Base-by-base conservation (phyloP, 192 early-diverging fungal genomes). In the Spizellomyces sp. region DNA sequence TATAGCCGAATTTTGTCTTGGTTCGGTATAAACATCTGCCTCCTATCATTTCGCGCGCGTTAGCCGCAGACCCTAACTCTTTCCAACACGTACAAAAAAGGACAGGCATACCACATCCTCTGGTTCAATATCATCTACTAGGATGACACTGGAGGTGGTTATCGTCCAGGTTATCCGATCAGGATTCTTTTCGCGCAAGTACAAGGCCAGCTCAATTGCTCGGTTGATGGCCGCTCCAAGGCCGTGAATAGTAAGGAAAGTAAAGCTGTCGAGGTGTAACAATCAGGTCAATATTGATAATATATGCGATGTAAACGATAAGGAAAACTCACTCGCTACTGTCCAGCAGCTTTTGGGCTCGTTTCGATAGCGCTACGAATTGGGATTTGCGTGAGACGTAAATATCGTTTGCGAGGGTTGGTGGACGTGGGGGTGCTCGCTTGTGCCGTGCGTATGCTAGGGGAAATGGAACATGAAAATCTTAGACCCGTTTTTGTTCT, bases 111-210 rank as follows among this genome's bases (percentile, higher is more conserved):
- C 87, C 71, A 88, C 81, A 65, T 91, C 85, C 8, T 84, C 80
- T 6, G 90, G 88, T 48, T 90, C 79, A n/a, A 93, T 69, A 73
- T 95, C 93, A 71, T 95, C 93, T n/a, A 88, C 81, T 6, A 95
- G 61, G 19, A 80, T 78, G 4, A 92, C 87, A 4, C 90, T 91
- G 15, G 82, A 84, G 14, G 91, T 93, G 2, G 83, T 85, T 21
- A 87, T 90, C 84, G 64, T 86, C 83, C 48, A 79, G 73, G 22
- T 88, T 80, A 75, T 90, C 55, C 17, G 84, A 58, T 82, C 76
- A n/a, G 80, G 78, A 44, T 87, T 77, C 9, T 84, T 76, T n/a
- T 75, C 77, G 60, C 88, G 86, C 52, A 90, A 68, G 4, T 81
- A 78, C 67, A 90, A 75, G 12, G 92, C 89, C 19, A 94, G 81